phyloP scores from a whole-genome alignment of 352 stramenopile species.

The Blastocystis sp. region DNA sequence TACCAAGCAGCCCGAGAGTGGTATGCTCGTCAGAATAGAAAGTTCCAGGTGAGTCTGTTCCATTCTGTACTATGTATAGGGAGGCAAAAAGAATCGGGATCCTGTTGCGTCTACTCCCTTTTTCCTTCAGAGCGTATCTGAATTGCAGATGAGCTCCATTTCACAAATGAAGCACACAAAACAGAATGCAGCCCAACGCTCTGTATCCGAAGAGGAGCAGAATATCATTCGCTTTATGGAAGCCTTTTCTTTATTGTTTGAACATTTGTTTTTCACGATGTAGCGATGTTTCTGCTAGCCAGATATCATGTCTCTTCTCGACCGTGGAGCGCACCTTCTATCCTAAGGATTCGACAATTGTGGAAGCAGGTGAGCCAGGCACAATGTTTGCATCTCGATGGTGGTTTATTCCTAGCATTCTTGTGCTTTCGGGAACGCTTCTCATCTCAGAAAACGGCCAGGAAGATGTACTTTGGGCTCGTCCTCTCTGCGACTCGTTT shows the following conservation, averaged over 20 bases:
- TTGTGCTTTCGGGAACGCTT: neutral
- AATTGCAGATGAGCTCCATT: constrained; percentile 51
- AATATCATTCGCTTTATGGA: neutral
- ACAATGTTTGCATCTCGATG: neutral
- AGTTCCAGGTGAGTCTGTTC: neutral
- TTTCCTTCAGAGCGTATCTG: constrained; percentile 44
- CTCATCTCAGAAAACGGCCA: neutral
- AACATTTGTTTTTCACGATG: neutral
- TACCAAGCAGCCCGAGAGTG: constrained; percentile 22
- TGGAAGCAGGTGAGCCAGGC: neutral
- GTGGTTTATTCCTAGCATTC: neutral
- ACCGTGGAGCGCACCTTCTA: neutral
- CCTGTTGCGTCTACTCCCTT: neutral
- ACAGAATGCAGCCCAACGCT: neutral
- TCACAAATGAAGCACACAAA: constrained; percentile 14
- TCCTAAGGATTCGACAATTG: neutral
- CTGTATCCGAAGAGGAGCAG: neutral
- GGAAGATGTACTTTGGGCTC: neutral
- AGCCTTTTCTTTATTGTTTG: neutral
- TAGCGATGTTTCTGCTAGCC: neutral
- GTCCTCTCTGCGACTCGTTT: neutral
- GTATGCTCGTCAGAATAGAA: constrained; percentile 32
- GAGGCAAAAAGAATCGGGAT: neutral
- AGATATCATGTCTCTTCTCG: neutral
- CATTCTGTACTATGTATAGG: neutral